These are phyloP conservation scores for Penicillium parvum DNA, from an alignment of 495 filamentous ascomycete genomes.

Conservation along the genomic window DNA sequence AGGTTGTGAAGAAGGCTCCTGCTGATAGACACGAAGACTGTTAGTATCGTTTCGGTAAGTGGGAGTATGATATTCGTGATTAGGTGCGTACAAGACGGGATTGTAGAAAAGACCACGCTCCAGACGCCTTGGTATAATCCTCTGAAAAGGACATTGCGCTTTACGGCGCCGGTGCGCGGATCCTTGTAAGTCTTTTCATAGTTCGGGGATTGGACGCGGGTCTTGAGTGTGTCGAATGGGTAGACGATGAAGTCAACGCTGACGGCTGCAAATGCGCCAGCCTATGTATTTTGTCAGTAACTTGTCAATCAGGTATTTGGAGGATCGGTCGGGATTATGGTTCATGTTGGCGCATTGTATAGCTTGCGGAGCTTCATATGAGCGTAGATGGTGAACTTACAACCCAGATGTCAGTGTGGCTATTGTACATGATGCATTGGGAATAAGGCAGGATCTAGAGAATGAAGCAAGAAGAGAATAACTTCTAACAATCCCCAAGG, in stretches of 20 bases:
- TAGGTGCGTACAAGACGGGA: conserved; percentile 66
- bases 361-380: conserved; percentile 3
- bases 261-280: conserved; percentile 77
- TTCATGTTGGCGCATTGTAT: no score
- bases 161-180: conserved; percentile 48
- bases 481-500: no score
- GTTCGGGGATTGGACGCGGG: conserved; percentile 72
- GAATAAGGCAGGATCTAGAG: neutral
- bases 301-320: neutral
- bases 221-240: conserved; percentile 82
- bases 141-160: conserved; percentile 54
- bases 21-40: no score
- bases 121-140: conserved; percentile 88
- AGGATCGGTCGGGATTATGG: no score
- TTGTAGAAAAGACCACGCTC: conserved; percentile 80
- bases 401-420: conserved; percentile 48
- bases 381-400: conserved; percentile 23
- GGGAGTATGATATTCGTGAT: neutral
- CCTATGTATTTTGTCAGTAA: conserved; percentile 41
- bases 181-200: conserved; percentile 60
- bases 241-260: conserved; percentile 77
- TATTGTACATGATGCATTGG: conserved; percentile 37
- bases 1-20: conserved; percentile 85
- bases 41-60: neutral
- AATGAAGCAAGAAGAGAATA: neutral